Evolutionary conservation across 257 asterid species (phyloP), one percentile per base, ranked within the genome.

Genomic region (Solanum corneliomulleri): DNA sequence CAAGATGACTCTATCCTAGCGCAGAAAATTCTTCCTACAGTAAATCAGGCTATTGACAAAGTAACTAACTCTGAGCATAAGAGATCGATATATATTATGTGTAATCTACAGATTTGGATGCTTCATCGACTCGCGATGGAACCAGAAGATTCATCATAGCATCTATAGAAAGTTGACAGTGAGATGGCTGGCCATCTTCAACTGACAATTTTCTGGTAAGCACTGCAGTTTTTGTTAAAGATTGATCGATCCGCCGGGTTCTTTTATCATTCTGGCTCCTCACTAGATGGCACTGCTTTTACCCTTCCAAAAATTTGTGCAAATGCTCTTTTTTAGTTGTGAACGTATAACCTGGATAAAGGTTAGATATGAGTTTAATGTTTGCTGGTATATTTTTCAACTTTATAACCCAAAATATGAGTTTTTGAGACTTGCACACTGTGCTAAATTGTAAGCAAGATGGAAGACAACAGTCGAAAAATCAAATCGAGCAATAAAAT

Each of bases 1-100:
- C 87, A 88, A 90, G 91, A 90, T 92, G 89, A 92, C 41, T 78
- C 62, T 29, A 25, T 47, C 85, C 18, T 27, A 16, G 85, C 7
- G 3, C 85, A 47, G 25, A 80, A 47, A 47, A n/a, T 42, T 25
- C 39, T 77, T 25, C 39, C n/a, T 27, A 16, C 16, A 29, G 69
- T 29, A 44, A 10, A 80, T 47, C 85, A 47, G 69, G 29, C 60
- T 2, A 3, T 25, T 29, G 85, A 80, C 62, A 29, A 10, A 80
- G 84, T 45, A 78, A 45, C 25, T 29, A 23, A 76, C 85, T 80
- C 37, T 80, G 21, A 76, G 83, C 85, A 80, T 80, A 80, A 49
- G 66, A 18, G 27, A 80, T 80, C 29, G 29, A 29, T 6, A 18
- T 47, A n/a, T 47, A 47, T 47, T 39, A 47, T 47, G 85, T 80